A percentile compares a stretch with the other conserved stretches of the same genome.
phyloP scores from a whole-genome alignment of 306 rosid species.

The Trifolium subterraneum region DNA sequence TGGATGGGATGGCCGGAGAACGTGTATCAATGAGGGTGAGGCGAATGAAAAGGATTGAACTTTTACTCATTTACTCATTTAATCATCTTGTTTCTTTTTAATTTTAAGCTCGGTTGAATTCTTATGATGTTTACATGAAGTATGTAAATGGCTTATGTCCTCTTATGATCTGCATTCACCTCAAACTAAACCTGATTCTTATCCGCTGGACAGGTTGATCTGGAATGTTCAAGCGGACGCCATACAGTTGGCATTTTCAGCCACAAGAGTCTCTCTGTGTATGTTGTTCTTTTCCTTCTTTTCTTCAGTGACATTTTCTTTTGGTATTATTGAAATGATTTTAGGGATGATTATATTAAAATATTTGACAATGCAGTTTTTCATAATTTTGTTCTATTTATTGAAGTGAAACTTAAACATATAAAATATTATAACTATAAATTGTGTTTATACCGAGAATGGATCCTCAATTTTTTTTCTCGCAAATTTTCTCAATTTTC shows the following conservation, averaged over 20 bases:
- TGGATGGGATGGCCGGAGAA: conserved; percentile 85
- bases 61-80: not conserved
- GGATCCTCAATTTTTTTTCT: no score
- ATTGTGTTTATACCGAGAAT: no score
- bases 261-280: conserved; percentile 78
- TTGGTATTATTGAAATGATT: conserved; percentile 1
- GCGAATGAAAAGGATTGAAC: conserved; percentile 24
- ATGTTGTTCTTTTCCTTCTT: conserved; percentile 32
- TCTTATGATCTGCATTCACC: not conserved
- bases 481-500: no score
- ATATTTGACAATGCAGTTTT: conserved; percentile 13
- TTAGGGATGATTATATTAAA: conserved; percentile 14
- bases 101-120: not conserved
- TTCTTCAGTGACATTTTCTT: conserved; percentile 43
- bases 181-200: conserved; percentile 9
- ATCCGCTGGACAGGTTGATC: conserved; percentile 67
- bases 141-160: not conserved
- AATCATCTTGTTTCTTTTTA: not conserved
- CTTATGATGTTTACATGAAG: conserved; percentile 23
- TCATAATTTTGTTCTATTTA: no score
- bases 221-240: conserved; percentile 86
- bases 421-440: no score
- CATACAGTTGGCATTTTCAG: conserved; percentile 75
- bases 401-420: no score
- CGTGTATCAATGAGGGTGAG: conserved; percentile 95